Percentiles rank a stretch among this genome's conserved stretches.
These are phyloP conservation scores for Umbelopsis isabellina DNA, from an alignment of 192 early-diverging fungal species.

Conservation along the genomic window DNA sequence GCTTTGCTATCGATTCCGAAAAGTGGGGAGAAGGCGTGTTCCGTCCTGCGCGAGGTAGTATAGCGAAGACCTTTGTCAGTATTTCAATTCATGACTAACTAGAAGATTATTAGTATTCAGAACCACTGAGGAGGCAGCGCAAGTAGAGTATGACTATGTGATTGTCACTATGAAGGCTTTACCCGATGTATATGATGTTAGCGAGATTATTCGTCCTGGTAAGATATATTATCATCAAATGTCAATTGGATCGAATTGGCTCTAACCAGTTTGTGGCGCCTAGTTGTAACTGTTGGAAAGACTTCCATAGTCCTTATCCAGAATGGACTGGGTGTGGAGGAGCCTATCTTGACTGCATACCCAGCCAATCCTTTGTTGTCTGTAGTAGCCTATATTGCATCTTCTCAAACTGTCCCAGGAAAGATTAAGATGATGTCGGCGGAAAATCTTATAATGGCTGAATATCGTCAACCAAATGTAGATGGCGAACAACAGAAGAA, in stretches of 20 bases:
- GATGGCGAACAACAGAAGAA: slow-evolving; percentile 33
- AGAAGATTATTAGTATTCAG: slow-evolving; percentile 29
- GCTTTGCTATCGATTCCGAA: slow-evolving; percentile 5
- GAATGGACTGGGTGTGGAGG: slow-evolving; percentile 69
- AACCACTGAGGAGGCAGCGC: slow-evolving; percentile 44
- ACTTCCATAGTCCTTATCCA: slow-evolving; percentile 60
- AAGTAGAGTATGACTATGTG: slow-evolving; percentile 57
- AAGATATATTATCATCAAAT: slow-evolving; percentile 27
- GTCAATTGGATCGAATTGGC: no score
- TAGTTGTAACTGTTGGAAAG: slow-evolving; percentile 32
- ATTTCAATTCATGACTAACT: no score
- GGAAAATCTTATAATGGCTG: slow-evolving; percentile 47
- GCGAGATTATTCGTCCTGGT: slow-evolving; percentile 59
- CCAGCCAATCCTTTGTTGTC: slow-evolving; percentile 64
- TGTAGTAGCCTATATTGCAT: slow-evolving; percentile 65
- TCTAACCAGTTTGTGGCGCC: no score
- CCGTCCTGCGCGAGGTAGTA: not conserved
- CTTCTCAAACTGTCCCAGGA: slow-evolving; percentile 57
- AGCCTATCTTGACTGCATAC: slow-evolving; percentile 55
- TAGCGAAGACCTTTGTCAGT: not conserved
- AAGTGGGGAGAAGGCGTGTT: slow-evolving; percentile 20
- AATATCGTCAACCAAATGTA: slow-evolving; percentile 36
- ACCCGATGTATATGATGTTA: slow-evolving; percentile 61
- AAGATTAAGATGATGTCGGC: slow-evolving; percentile 53
- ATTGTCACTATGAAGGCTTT: slow-evolving; percentile 72